A percentile compares a stretch with the other conserved stretches of the same genome.
Conservation (phyloP, 352 stramenopile genomes). For the Aphanomyces euteiches region DNA sequence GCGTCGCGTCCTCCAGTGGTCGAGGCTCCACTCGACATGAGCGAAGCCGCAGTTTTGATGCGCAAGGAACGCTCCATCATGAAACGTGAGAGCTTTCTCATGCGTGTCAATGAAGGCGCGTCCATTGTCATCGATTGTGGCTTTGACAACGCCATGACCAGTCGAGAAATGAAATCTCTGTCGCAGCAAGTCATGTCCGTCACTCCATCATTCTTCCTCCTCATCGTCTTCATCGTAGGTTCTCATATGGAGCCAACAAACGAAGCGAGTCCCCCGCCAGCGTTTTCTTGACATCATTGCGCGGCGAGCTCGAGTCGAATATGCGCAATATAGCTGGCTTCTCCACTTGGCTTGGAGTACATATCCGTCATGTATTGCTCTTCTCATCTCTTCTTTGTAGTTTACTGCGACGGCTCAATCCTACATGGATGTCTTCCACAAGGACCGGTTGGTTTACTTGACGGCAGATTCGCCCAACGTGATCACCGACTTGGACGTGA, state of each 20-base stretch:
- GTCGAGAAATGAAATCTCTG: conserved; percentile 91
- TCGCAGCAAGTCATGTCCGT: conserved; percentile 92
- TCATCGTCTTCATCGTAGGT: conserved; percentile 50
- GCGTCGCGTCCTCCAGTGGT: conserved; percentile 39
- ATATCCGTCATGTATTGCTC: not conserved
- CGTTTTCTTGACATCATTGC: conserved; percentile 62
- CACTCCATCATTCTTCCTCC: conserved; percentile 46
- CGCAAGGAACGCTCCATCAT: conserved; percentile 55
- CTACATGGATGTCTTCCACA: conserved; percentile 75
- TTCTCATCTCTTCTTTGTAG: conserved; percentile 33
- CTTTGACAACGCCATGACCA: conserved; percentile 91
- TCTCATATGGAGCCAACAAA: conserved; percentile 77
- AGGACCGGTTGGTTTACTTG: conserved; percentile 91
- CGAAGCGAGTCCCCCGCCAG: conserved; percentile 53
- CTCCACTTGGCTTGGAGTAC: conserved; percentile 65
- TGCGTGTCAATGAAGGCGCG: conserved; percentile 76
- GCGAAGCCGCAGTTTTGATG: conserved; percentile 58
- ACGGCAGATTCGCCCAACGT: conserved; percentile 92
- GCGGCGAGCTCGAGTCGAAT: conserved; percentile 68
- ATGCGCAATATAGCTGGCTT: conserved; percentile 91
- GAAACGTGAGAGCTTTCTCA: conserved; percentile 73
- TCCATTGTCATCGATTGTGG: conserved; percentile 91
- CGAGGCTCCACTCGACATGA: conserved; percentile 71
- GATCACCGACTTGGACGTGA: conserved; percentile 77
- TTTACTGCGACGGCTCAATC: conserved; percentile 53